A percentile compares a stretch with the other conserved stretches of the same genome.
These are phyloP conservation scores for Lagenidium sp. DNA, from an alignment of 352 stramenopile genomes.

Conservation along the genomic window DNA sequence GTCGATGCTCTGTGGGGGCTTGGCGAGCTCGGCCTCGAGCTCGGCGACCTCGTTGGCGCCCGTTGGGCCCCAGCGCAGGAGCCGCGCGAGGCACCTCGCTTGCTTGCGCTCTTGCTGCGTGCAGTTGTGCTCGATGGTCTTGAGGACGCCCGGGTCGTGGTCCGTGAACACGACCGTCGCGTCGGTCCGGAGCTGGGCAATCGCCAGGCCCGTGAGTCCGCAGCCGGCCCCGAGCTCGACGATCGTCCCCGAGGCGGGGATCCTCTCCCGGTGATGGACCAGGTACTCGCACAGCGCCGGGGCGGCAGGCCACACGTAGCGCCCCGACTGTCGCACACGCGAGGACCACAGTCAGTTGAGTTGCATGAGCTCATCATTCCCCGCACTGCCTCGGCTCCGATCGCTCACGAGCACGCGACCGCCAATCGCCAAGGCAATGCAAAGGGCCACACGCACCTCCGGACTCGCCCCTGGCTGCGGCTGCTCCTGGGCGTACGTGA, in stretches of 20 bases:
- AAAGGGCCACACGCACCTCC: slow-evolving; percentile 15
- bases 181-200: slow-evolving; percentile 47
- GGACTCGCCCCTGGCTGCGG: slow-evolving; percentile 29
- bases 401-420: slow-evolving; percentile 3
- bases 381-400: no score
- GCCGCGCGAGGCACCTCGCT: slow-evolving; percentile 47
- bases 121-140: slow-evolving; percentile 70
- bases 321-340: slow-evolving; percentile 29
- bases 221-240: slow-evolving; percentile 66
- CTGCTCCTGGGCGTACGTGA: slow-evolving; percentile 63
- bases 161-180: slow-evolving; percentile 72
- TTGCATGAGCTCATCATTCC: neutral
- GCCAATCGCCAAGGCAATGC: slow-evolving; percentile 2
- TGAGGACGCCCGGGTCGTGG: slow-evolving; percentile 73
- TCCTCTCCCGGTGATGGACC: slow-evolving; percentile 25
- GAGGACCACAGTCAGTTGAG: neutral
- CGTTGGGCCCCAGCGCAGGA: slow-evolving; percentile 52
- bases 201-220: slow-evolving; percentile 43
- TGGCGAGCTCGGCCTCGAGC: slow-evolving; percentile 14
- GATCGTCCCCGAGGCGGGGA: slow-evolving; percentile 36
- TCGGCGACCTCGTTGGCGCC: slow-evolving; percentile 42
- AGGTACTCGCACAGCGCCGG: slow-evolving; percentile 61
- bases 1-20: slow-evolving; percentile 1
- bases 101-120: slow-evolving; percentile 41
- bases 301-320: slow-evolving; percentile 63